phyloP scores from a whole-genome alignment of 179 eudicot species.

The Silene vulgaris region DNA sequence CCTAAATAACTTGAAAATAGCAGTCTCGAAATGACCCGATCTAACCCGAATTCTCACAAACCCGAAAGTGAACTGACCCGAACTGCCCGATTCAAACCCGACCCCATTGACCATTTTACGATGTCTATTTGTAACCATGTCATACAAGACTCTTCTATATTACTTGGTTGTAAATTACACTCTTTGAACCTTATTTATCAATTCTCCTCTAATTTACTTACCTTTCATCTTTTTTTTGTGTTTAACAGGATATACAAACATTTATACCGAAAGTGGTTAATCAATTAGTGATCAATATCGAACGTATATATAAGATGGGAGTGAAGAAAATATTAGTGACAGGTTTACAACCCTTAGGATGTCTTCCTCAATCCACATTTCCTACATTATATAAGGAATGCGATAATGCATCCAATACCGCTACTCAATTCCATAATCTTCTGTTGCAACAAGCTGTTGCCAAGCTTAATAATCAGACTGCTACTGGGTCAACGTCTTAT shows the following conservation, averaged over 20 bases:
- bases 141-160: too few species aligned
- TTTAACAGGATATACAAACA: slow-evolving; percentile 35
- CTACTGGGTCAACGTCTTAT: neutral
- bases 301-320: slow-evolving; percentile 47
- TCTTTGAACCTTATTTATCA: too few species aligned
- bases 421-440: slow-evolving; percentile 46
- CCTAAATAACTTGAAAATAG: too few species aligned
- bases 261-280: slow-evolving; percentile 46
- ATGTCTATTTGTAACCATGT: too few species aligned
- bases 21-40: too few species aligned
- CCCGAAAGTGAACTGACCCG: too few species aligned
- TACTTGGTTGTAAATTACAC: too few species aligned
- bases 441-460: slow-evolving; percentile 45
- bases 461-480: slow-evolving; percentile 38
- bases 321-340: slow-evolving; percentile 53
- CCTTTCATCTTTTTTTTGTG: neutral
- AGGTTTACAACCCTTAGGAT: slow-evolving; percentile 60
- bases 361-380: slow-evolving; percentile 50
- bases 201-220: neutral
- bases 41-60: too few species aligned
- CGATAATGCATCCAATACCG: slow-evolving; percentile 40
- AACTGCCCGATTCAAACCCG: too few species aligned
- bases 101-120: too few species aligned
- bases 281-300: slow-evolving; percentile 44
- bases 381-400: slow-evolving; percentile 41